A percentile compares a stretch with the other conserved stretches of the same genome.
These are phyloP conservation scores for Dillenia suffruticosa DNA, from an alignment of 164 flowering plant genomes.

Conservation along the genomic window DNA sequence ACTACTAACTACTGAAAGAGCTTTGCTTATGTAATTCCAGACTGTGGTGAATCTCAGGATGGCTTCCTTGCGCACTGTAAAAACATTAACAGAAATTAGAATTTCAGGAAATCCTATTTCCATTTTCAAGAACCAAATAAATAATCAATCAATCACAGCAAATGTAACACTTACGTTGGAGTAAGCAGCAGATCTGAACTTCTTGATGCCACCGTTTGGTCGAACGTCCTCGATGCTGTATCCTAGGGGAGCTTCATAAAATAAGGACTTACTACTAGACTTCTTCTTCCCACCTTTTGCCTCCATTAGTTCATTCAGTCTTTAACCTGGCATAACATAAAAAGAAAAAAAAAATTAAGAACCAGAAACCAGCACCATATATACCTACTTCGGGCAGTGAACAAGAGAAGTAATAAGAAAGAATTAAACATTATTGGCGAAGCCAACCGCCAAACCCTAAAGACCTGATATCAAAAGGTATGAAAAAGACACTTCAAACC, in stretches of 20 bases:
- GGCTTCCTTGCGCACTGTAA: slow-evolving; percentile 86
- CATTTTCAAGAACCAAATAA: no score
- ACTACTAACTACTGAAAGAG: slow-evolving; percentile 3
- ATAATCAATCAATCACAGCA: background rate
- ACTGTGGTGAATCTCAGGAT: slow-evolving; percentile 51
- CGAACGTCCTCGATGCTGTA: slow-evolving; percentile 44
- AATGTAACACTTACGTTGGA: slow-evolving; percentile 26
- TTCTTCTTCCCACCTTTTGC: slow-evolving; percentile 32
- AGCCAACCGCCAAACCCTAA: no score
- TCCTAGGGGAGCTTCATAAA: slow-evolving; percentile 44
- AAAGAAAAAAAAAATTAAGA: no score
- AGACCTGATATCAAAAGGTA: no score
- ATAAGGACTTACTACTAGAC: slow-evolving; percentile 26
- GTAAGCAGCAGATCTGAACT: slow-evolving; percentile 44
- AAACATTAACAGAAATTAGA: slow-evolving; percentile 2
- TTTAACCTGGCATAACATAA: background rate
- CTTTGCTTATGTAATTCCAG: slow-evolving; percentile 6
- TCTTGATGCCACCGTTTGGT: slow-evolving; percentile 40
- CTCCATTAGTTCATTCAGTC: slow-evolving; percentile 44
- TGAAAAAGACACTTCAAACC: no score
- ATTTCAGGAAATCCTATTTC: no score
- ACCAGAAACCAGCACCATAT: no score
- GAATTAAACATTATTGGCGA: no score
- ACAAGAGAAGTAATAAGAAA: no score
- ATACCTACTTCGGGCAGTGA: no score